Evolutionary conservation across 768 basidiomycete species (phyloP), one percentile per base, ranked within the genome.

Genomic region (Gloeophyllum trabeum): DNA sequence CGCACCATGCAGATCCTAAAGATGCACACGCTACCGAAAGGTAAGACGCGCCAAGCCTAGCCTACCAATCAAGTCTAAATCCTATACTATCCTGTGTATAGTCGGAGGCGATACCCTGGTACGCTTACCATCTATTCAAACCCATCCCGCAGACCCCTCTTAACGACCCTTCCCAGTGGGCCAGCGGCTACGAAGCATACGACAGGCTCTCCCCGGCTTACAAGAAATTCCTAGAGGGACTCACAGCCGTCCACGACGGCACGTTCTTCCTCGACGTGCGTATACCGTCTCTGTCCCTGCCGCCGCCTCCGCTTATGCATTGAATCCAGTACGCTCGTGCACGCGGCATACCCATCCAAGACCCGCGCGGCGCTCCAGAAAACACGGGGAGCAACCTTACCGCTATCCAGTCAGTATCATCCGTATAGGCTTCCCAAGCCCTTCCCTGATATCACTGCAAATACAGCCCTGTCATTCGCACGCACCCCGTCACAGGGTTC

Each of bases 401-500:
- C 6, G 68, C 76, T 3, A 56, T 72, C 4, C 79, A 80, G 69
- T 70, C 18, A 54, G 66, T 48, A 39, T 12, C n/a, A n/a, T n/a
- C n/a, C n/a, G n/a, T n/a, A n/a, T n/a, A n/a, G n/a, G n/a, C n/a
- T n/a, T n/a, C n/a, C n/a, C n/a, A n/a, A n/a, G n/a, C n/a, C n/a
- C n/a, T n/a, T n/a, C n/a, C n/a, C n/a, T n/a, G n/a, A n/a, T n/a
- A n/a, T n/a, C n/a, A n/a, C 10, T 32, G 28, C 28, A 2, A 18
- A 4, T n/a, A 7, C 36, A 48, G 48, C 45, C 71, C 71, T 5
- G 70, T 77, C 42, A 66, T 78, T 40, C 57, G 75, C 23, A 75
- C 73, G 4, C 66, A 76, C 48, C 76, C 76, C 16, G 69, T 80
- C 4, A 79, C 76, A 0, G 76, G 76, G 3, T 77, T 67, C 63